These are phyloP conservation scores for Fusarium fujikuroi DNA, from an alignment of 2,329 filamentous ascomycete species.

Conservation along the genomic window DNA sequence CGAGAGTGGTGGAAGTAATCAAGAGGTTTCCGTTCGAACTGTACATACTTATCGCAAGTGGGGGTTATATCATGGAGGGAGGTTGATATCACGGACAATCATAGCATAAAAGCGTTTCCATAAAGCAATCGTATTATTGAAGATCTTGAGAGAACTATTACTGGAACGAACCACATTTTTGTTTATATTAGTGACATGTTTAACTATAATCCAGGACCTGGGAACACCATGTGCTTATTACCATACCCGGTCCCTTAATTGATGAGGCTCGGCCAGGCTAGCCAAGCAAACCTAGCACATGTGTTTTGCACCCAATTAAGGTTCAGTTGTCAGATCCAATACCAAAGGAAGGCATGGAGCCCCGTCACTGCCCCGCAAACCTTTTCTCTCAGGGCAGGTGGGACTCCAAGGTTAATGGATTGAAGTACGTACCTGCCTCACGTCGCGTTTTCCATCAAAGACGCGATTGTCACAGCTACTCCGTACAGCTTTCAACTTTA, in stretches of 20 bases:
- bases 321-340: not conserved
- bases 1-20: constrained; percentile 9
- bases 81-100: constrained; percentile 22
- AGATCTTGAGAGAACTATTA: constrained; percentile 6
- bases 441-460: not conserved
- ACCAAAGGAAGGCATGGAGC: not conserved
- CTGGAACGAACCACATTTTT: not conserved
- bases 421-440: constrained; percentile 17
- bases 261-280: not conserved
- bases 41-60: constrained; percentile 44
- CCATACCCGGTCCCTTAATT: not conserved
- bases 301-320: not conserved
- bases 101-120: constrained; percentile 29
- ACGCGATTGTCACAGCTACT: not conserved
- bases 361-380: not conserved
- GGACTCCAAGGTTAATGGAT: not conserved
- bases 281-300: not conserved
- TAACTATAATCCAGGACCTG: not conserved
- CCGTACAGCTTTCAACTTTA: not conserved
- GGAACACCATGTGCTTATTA: not conserved
- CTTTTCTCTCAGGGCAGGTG: not conserved
- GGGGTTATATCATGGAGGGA: constrained; percentile 35
- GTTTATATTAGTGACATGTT: not conserved
- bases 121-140: constrained; percentile 30
- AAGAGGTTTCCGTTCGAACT: constrained; percentile 40